Conservation (phyloP, 352 stramenopile species). For the Pythium dissimile region DNA sequence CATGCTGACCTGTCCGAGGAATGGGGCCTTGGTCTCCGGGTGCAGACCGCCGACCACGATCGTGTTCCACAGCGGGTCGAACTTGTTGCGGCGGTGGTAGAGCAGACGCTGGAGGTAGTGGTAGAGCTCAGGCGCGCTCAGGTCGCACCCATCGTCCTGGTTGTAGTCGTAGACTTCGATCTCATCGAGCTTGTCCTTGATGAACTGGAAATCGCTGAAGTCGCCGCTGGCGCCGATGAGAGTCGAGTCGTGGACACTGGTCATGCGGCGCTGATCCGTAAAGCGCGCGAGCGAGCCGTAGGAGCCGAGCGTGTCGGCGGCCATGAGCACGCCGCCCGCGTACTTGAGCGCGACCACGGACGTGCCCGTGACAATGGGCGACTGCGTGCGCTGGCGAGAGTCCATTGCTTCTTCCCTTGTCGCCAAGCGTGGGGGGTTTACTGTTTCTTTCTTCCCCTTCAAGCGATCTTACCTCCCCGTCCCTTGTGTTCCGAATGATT, state of each 20-base stretch:
- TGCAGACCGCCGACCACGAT: slow-evolving; percentile 94
- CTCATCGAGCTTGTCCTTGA: slow-evolving; percentile 93
- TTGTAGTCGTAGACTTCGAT: slow-evolving; percentile 95
- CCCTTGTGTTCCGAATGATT: slow-evolving; percentile 13
- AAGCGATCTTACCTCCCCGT: slow-evolving; percentile 29
- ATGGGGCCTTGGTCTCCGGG: slow-evolving; percentile 86
- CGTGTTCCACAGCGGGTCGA: slow-evolving; percentile 99
- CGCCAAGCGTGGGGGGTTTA: not conserved
- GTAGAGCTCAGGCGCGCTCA: slow-evolving; percentile 93
- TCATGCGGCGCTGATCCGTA: slow-evolving; percentile 90
- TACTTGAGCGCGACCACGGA: slow-evolving; percentile 97
- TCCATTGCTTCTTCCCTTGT: slow-evolving; percentile 37
- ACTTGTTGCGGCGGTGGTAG: slow-evolving; percentile 98
- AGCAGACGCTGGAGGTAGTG: slow-evolving; percentile 97
- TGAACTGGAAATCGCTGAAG: slow-evolving; percentile 97
- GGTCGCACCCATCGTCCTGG: slow-evolving; percentile 93
- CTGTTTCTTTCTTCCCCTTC: slow-evolving; percentile 19
- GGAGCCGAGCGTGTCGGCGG: slow-evolving; percentile 96
- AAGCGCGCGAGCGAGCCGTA: slow-evolving; percentile 98
- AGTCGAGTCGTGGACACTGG: slow-evolving; percentile 88
- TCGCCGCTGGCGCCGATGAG: slow-evolving; percentile 95
- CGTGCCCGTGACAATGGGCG: slow-evolving; percentile 97
- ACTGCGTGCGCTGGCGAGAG: slow-evolving; percentile 80
- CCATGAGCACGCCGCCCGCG: slow-evolving; percentile 95
- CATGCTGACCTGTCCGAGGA: slow-evolving; percentile 97